These are phyloP conservation scores for Boletus fagicola DNA, from an alignment of 768 basidiomycete genomes.

Conservation along the genomic window DNA sequence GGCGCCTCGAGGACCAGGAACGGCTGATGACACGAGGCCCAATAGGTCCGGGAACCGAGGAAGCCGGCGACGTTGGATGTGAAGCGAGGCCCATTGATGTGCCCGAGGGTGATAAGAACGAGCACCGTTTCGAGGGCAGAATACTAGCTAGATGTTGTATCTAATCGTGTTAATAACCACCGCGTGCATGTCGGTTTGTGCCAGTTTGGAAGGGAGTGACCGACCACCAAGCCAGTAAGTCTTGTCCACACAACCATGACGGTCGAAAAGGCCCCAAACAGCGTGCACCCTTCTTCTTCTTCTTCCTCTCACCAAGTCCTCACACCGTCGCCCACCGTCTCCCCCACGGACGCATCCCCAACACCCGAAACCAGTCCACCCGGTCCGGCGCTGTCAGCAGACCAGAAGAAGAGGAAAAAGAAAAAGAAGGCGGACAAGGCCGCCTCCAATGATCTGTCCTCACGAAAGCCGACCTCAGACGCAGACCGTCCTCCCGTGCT, in stretches of 20 bases:
- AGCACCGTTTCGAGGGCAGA: too few species aligned
- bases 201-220: neutral
- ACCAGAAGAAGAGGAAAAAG: slow-evolving; percentile 71
- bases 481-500: slow-evolving; percentile 60
- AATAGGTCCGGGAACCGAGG: neutral
- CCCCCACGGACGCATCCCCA: slow-evolving; percentile 24
- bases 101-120: neutral
- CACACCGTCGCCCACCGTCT: neutral
- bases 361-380: neutral
- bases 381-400: slow-evolving; percentile 14
- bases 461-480: slow-evolving; percentile 37
- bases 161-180: slow-evolving; percentile 8
- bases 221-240: too few species aligned
- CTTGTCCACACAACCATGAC: slow-evolving; percentile 10
- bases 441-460: slow-evolving; percentile 12
- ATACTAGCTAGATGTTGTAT: too few species aligned
- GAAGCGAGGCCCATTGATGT: neutral
- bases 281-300: neutral
- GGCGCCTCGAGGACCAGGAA: slow-evolving; percentile 17
- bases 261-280: neutral
- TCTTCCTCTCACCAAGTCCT: neutral
- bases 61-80: neutral
- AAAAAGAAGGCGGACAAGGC: slow-evolving; percentile 54
- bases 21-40: slow-evolving; percentile 19
- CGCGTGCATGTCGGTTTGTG: neutral